Percentiles rank a stretch among this genome's conserved stretches.
phyloP scores from a whole-genome alignment of 1,139 yeast species.

The Oligophagozyma castellii region DNA sequence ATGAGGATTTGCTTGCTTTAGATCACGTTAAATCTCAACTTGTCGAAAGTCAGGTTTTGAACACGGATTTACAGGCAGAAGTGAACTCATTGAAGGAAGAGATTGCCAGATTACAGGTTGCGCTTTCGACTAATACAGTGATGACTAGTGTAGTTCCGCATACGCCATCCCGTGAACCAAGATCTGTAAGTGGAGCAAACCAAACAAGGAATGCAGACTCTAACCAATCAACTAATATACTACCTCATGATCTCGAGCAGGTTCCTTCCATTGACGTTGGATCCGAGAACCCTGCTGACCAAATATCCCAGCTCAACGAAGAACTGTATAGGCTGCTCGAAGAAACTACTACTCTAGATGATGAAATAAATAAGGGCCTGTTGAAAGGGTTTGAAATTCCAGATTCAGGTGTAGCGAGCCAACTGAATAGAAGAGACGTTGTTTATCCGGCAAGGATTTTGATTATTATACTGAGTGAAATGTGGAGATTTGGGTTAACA shows the following conservation, averaged over 20 bases:
- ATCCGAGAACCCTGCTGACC: slow-evolving; percentile 25
- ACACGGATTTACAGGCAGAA: slow-evolving; percentile 52
- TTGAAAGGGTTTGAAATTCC: slow-evolving; percentile 85
- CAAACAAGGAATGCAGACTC: slow-evolving; percentile 2
- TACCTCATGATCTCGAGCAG: too few species aligned
- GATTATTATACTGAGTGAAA: slow-evolving; percentile 82
- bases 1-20: slow-evolving; percentile 47
- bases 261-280: too few species aligned
- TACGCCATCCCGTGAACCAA: slow-evolving; percentile 11
- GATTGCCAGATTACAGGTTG: slow-evolving; percentile 34
- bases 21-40: slow-evolving; percentile 49
- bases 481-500: slow-evolving; percentile 96
- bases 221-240: slow-evolving; percentile 34
- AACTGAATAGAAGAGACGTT: slow-evolving; percentile 78
- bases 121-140: slow-evolving; percentile 26
- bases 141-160: slow-evolving; percentile 14
- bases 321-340: slow-evolving; percentile 62
- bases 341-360: slow-evolving; percentile 65
- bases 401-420: slow-evolving; percentile 69
- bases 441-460: slow-evolving; percentile 93
- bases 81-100: slow-evolving; percentile 59
- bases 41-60: slow-evolving; percentile 51
- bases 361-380: slow-evolving; percentile 79
- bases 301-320: slow-evolving; percentile 43
- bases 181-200: background rate